A percentile compares a stretch with the other conserved stretches of the same genome.
These are phyloP conservation scores for Ophiosphaerella korrae DNA, from an alignment of 2,329 filamentous ascomycete genomes.

Conservation along the genomic window DNA sequence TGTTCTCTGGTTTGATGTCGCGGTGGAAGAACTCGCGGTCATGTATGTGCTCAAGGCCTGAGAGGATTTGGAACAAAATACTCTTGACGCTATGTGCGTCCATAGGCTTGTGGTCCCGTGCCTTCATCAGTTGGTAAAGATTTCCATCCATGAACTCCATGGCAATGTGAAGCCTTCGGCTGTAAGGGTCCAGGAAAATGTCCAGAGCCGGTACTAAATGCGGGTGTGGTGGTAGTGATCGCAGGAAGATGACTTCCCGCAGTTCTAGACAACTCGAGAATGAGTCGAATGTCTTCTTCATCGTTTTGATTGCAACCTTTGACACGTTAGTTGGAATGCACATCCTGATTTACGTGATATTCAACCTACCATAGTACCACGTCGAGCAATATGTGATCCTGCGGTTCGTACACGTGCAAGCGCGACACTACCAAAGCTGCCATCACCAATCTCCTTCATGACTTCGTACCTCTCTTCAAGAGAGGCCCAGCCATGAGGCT, in stretches of 20 bases:
- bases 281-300: slow-evolving; percentile 99
- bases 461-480: slow-evolving; percentile 97
- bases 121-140: slow-evolving; percentile 98
- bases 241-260: slow-evolving; percentile 94
- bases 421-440: slow-evolving; percentile 95
- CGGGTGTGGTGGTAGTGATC: slow-evolving; percentile 82
- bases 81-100: slow-evolving; percentile 94
- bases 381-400: slow-evolving; percentile 83
- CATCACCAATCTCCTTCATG: slow-evolving; percentile 97
- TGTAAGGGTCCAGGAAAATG: slow-evolving; percentile 96
- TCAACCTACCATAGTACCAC: slow-evolving; percentile 84
- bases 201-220: slow-evolving; percentile 97
- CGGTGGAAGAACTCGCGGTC: slow-evolving; percentile 97
- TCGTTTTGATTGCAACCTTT: slow-evolving; percentile 98
- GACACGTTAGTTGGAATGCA: slow-evolving; percentile 26
- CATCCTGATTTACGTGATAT: slow-evolving; percentile 8
- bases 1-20: slow-evolving; percentile 99
- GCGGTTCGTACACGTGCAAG: slow-evolving; percentile 90
- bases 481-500: slow-evolving; percentile 69
- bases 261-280: slow-evolving; percentile 89
- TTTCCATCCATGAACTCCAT: slow-evolving; percentile 99
- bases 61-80: slow-evolving; percentile 95
- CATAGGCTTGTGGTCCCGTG: slow-evolving; percentile 90
- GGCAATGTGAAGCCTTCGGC: slow-evolving; percentile 93
- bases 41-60: slow-evolving; percentile 95